phyloP scores from a whole-genome alignment of 805 yeast species.

The Tetrapisispora fleetii region DNA sequence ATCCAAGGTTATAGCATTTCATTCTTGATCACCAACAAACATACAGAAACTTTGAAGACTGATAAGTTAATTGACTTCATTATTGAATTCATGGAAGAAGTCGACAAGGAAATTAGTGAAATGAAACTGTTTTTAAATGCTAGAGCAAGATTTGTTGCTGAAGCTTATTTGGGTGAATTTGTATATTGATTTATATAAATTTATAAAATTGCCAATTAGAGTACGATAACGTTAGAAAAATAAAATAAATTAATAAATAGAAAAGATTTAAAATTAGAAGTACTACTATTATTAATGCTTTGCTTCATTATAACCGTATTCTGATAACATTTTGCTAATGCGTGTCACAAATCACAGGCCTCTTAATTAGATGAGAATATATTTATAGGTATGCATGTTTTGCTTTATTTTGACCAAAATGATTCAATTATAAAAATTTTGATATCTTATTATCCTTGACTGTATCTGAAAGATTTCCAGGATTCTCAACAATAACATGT shows the following conservation, averaged over 20 bases:
- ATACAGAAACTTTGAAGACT: conserved; percentile 91
- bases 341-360: no score
- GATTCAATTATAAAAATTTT: conserved; percentile 25
- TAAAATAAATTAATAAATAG: not conserved
- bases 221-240: not conserved
- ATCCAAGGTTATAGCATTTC: conserved; percentile 88
- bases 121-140: conserved; percentile 96
- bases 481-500: conserved; percentile 31
- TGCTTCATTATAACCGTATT: no score
- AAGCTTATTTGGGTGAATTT: conserved; percentile 84
- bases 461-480: conserved; percentile 32
- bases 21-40: conserved; percentile 85
- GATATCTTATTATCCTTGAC: conserved; percentile 30
- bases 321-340: no score
- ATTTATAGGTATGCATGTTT: not conserved
- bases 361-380: not conserved
- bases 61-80: conserved; percentile 92
- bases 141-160: conserved; percentile 95
- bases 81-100: conserved; percentile 98
- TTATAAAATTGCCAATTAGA: not conserved
- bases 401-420: no score
- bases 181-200: conserved; percentile 37
- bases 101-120: conserved; percentile 95
- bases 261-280: no score
- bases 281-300: no score